These are phyloP conservation scores for Scedosporium boydii DNA, from an alignment of 2,329 filamentous ascomycete species.

Conservation along the genomic window DNA sequence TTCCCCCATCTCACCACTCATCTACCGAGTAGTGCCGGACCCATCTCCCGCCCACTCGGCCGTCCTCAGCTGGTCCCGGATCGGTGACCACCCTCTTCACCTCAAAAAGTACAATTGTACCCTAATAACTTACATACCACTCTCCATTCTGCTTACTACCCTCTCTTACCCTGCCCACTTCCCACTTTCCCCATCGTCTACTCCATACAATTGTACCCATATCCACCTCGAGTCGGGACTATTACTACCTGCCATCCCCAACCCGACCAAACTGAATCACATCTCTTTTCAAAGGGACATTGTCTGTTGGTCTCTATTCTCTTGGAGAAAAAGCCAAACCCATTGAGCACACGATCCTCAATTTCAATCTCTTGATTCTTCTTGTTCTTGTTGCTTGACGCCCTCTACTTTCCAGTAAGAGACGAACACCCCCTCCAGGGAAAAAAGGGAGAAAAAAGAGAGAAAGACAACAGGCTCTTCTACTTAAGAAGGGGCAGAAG, in stretches of 20 bases:
- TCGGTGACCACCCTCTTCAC: slow-evolving; percentile 3
- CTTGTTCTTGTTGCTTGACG: background rate
- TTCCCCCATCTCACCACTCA: background rate
- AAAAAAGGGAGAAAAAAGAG: background rate
- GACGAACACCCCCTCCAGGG: background rate
- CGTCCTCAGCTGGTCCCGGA: slow-evolving; percentile 4
- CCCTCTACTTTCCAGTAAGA: background rate
- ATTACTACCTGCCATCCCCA: background rate
- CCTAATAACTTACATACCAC: background rate
- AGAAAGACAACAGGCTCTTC: too few relatives aligned
- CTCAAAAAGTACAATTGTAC: slow-evolving; percentile 5
- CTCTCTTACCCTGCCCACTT: background rate
- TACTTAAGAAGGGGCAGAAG: background rate
- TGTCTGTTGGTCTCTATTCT: slow-evolving; percentile 36
- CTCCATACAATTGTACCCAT: background rate
- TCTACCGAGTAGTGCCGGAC: slow-evolving; percentile 1
- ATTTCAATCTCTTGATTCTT: background rate
- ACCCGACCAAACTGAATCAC: background rate
- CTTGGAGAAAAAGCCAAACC: slow-evolving; percentile 1
- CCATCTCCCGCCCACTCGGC: slow-evolving; percentile 1
- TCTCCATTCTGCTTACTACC: background rate
- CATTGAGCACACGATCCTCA: background rate
- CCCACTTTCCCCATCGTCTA: slow-evolving; percentile 1
- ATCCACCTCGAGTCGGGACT: background rate
- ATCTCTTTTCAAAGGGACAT: slow-evolving; percentile 29